Conservation (phyloP, 805 yeast genomes). For the Metschnikowia chrysomelidarum region DNA sequence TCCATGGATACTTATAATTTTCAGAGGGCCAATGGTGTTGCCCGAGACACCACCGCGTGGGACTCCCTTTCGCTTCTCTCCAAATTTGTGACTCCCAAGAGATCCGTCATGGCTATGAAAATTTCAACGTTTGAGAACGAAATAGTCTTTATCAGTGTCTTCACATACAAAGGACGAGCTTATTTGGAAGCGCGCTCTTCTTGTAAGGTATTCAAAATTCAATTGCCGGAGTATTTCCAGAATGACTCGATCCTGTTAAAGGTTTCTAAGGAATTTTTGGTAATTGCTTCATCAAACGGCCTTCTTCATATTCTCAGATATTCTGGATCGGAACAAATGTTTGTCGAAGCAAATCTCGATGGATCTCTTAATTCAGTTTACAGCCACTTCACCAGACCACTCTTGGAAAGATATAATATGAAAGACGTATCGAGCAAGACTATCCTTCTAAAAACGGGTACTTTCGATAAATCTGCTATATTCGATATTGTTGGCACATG, state of each 20-base stretch:
- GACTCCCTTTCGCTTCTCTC: conserved; percentile 13
- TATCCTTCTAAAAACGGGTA: conserved; percentile 30
- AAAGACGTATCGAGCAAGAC: conserved; percentile 3
- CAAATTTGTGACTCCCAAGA: conserved; percentile 4
- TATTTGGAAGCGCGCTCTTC: conserved; percentile 8
- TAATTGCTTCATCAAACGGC: conserved; percentile 12
- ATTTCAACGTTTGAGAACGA: conserved; percentile 8
- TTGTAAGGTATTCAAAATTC: neutral
- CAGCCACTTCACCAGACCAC: conserved; percentile 11
- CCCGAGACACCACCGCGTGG: conserved; percentile 7
- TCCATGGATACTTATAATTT: neutral
- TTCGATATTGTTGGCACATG: conserved; percentile 50
- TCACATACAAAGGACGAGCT: neutral
- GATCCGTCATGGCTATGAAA: conserved; percentile 14
- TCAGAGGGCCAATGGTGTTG: neutral
- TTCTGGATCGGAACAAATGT: neutral
- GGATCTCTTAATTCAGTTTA: conserved; percentile 19
- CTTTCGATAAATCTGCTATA: conserved; percentile 38
- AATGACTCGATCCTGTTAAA: conserved; percentile 11
- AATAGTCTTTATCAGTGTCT: conserved; percentile 6
- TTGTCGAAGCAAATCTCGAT: conserved; percentile 8
- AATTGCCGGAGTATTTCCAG: conserved; percentile 4
- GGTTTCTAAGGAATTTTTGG: conserved; percentile 9
- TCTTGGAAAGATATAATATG: conserved; percentile 7
- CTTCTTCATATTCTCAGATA: conserved; percentile 10